Evolutionary conservation across 208 protist genomes (phyloP), one percentile per base, ranked within the genome.

Genomic region (Leishmania tropica): DNA sequence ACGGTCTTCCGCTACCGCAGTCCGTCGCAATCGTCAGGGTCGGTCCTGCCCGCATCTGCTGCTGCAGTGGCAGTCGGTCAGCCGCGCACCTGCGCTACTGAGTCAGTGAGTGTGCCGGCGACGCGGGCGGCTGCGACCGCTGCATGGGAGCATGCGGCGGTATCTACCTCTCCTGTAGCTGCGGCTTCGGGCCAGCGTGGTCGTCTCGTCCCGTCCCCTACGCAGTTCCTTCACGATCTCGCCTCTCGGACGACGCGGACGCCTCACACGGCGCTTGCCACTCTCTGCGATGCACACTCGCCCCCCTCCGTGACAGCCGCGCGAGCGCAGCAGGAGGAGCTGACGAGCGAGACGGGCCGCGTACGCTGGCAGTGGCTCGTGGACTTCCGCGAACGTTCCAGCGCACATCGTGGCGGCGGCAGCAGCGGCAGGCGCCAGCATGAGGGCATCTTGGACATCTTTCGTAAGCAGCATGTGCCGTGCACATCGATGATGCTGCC

Each of bases 301-400:
- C 37, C 58, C 48, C 21, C 35, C 40, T 72, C 19, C 2, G 35
- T 58, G n/a, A 5, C n/a, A 35, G 62, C 78, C 37, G 65, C 47
- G 21, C 78, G 71, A 47, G 65, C 73, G 35, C 58, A 76, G n/a
- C 80, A 65, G 19, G 68, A 83, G 19, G 76, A 48, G 1, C n/a
- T 78, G 13, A 84, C 56, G 75, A 31, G 7, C 1, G 85, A 85
- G 75, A 53, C 42, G 64, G 21, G 4, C 40, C 37, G 24, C 24
- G 81, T 84, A 10, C 73, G 47, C 3, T 96, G 91, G 91, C 82
- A 84, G 67, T 81, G 93, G 84, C 84, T 96, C 6, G 92, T 96
- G 60, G 93, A 96, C 76, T 87, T 90, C 73, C 90, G 93, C 53
- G 93, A 96, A 80, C 87, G 90, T 15, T 79, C 85, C 2, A 72